Evolutionary conservation across 108 stramenopile genomes (phyloP), one percentile per base, ranked within the genome.

Genomic region (Schizochytrium sp.): DNA sequence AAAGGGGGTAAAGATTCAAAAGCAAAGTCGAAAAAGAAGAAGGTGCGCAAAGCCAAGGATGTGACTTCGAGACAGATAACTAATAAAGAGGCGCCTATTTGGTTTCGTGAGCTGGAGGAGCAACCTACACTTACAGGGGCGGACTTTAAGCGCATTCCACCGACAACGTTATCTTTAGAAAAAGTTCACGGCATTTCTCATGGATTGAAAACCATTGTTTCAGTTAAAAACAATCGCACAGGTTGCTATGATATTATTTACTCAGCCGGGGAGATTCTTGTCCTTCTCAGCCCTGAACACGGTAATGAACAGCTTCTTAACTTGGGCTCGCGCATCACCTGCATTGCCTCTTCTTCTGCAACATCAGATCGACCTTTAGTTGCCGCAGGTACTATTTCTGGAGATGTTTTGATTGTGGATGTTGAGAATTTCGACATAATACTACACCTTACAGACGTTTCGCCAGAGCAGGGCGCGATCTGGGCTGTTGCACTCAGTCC

Each of bases 61-160:
- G 28, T 28, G 28, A 28, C 28, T 28, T 28, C 28, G 28, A 28
- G 64, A 15, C 64, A 69, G 64, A 38, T 69, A 0, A 44, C 64
- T 38, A 69, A 69, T 44, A 69, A 69, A 15, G 64, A 69, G 19
- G 64, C 64, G 5, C 64, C 64, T 38, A 38, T 69, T 8, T 69
- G 64, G 64, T 69, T 69, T 38, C 10, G 19, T 15, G 64, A 69
- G 64, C 64, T 69, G 42, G 64, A 69, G 64, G 64, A 69, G 2
- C 64, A 69, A 15, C 64, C 64, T 7, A 0, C 64, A 69, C 64
- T 69, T 44, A 0, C 1, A 15, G 64, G 64, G 8, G 42, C 64
- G 28, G 64, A 69, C 64, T 69, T 28, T 69, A 44, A 38, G 10
- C 64, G 64, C 12, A 44, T 44, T 12, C 19, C 64, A 28, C 64